Conservation (phyloP, 2,329 filamentous ascomycete species). For the Colletotrichum sp. region DNA sequence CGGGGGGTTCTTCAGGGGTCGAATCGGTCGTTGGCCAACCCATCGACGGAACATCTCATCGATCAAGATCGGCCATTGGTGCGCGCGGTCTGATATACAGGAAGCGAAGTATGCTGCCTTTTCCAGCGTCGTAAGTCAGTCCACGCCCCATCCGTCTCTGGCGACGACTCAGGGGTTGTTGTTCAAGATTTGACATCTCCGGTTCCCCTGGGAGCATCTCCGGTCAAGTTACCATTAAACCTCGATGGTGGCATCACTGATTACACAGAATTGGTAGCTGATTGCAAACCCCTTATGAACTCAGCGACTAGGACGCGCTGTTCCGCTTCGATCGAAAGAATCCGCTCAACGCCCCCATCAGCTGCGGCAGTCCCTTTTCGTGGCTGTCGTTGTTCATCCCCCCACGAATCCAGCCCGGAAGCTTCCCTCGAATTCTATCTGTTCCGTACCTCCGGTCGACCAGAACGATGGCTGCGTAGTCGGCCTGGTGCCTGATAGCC, state of each 20-base stretch:
- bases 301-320: conserved; percentile 25
- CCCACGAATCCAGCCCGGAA: conserved; percentile 87
- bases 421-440: conserved; percentile 74
- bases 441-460: conserved; percentile 82
- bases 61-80: not conserved
- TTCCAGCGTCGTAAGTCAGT: not conserved
- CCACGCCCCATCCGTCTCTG: not conserved
- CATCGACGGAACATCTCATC: not conserved
- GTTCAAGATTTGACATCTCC: not conserved
- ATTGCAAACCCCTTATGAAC: not conserved
- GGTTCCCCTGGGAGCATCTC: not conserved
- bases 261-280: too few relatives aligned
- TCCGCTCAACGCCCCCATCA: conserved; percentile 61
- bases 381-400: conserved; percentile 63
- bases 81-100: not conserved
- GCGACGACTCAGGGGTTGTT: not conserved
- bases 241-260: not conserved
- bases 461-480: conserved; percentile 91
- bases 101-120: not conserved
- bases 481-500: conserved; percentile 84
- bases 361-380: conserved; percentile 55
- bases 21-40: not conserved
- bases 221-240: not conserved
- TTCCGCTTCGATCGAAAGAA: conserved; percentile 63
- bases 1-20: not conserved